These are phyloP conservation scores for Podaxis pistillaris DNA, from an alignment of 768 basidiomycete genomes.

Conservation along the genomic window DNA sequence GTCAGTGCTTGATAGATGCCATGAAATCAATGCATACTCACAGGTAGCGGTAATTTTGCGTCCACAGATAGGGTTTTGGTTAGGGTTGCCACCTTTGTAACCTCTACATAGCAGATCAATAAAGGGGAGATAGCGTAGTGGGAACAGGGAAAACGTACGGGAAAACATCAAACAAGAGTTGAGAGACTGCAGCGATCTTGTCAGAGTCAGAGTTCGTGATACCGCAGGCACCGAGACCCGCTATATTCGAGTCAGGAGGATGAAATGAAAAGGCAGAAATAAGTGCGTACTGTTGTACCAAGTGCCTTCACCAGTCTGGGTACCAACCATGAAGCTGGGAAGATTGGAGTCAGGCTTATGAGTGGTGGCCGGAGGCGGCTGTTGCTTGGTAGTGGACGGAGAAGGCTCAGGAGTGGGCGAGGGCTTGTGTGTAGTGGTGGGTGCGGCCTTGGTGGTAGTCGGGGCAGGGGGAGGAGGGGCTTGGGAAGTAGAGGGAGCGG, in stretches of 20 bases:
- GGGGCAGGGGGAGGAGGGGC: constrained; percentile 15
- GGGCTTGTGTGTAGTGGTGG: constrained; percentile 13
- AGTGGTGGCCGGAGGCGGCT: constrained; percentile 13
- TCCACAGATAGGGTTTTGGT: constrained; percentile 72
- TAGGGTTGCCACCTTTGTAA: constrained; percentile 61
- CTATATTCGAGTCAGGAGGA: constrained; percentile 23
- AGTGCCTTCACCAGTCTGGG: constrained; percentile 54
- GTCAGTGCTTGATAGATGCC: constrained; percentile 1
- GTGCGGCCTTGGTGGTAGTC: constrained; percentile 20
- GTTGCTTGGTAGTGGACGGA: constrained; percentile 10
- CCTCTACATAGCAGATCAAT: constrained; percentile 36
- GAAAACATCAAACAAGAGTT: constrained; percentile 53
- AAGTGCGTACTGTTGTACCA: constrained; percentile 44
- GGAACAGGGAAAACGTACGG: constrained; percentile 42
- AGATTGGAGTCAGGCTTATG: constrained; percentile 14
- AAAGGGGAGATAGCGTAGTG: neutral
- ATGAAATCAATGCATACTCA: constrained; percentile 30
- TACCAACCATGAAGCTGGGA: constrained; percentile 46
- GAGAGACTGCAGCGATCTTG: constrained; percentile 58
- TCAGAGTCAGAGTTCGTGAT: constrained; percentile 50
- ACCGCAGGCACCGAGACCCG: constrained; percentile 68
- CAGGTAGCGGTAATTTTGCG: constrained; percentile 45
- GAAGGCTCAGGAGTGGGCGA: constrained; percentile 16
- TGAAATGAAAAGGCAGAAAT: constrained; percentile 3
- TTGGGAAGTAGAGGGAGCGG: constrained; percentile 19